These are phyloP conservation scores for Macrolepiota fuliginosa DNA, from an alignment of 768 basidiomycete genomes.

Conservation along the genomic window DNA sequence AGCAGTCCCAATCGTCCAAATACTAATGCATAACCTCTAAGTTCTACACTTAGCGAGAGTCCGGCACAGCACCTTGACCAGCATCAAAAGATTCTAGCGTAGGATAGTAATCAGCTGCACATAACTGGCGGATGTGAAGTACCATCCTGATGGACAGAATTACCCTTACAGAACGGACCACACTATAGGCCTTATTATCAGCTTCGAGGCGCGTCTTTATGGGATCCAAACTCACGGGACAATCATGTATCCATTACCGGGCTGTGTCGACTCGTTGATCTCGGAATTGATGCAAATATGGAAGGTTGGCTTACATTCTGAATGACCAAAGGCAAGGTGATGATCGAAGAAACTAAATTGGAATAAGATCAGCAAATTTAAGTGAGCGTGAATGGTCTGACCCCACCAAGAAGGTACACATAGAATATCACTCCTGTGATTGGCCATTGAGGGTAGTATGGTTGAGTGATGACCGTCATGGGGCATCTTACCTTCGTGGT, in stretches of 20 bases:
- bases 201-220: neutral
- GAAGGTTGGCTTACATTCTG: neutral
- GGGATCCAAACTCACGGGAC: neutral
- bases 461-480: neutral
- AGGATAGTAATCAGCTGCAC: neutral
- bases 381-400: neutral
- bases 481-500: neutral
- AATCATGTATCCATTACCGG: neutral
- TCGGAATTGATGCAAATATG: neutral
- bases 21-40: too few species aligned
- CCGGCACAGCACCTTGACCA: too few species aligned
- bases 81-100: neutral
- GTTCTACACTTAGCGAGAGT: too few species aligned
- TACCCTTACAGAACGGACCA: neutral
- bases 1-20: too few species aligned
- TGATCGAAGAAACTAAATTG: neutral
- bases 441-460: too few species aligned
- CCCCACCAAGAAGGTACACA: neutral
- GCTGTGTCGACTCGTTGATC: neutral
- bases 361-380: neutral
- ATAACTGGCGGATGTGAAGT: neutral
- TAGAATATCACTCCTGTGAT: neutral
- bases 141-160: neutral
- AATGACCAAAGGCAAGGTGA: neutral
- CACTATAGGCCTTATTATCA: neutral